Percentiles rank a stretch among this genome's conserved stretches.
Evolutionary conservation across 75 land plant species (phyloP).

Genomic region (Sequoiadendron giganteum): DNA sequence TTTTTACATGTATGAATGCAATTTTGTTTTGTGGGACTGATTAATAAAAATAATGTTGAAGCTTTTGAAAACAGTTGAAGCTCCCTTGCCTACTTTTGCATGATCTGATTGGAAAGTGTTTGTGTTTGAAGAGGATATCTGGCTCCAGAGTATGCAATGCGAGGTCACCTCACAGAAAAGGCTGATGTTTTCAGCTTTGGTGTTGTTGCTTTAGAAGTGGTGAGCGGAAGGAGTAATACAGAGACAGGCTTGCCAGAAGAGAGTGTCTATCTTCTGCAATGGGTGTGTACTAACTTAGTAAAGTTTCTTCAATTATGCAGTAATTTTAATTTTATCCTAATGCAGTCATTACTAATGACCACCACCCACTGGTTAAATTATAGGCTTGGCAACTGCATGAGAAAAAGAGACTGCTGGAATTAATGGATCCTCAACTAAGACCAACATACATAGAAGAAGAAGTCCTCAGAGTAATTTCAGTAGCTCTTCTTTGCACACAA

Average conservation of each 20-base stretch:
- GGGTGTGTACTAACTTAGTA: conserved; percentile 35
- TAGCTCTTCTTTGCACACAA: conserved; percentile 59
- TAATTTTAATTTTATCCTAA: neutral
- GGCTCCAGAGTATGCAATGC: conserved; percentile 79
- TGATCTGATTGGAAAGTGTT: neutral
- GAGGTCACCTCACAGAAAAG: conserved; percentile 72
- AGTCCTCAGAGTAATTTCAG: conserved; percentile 30
- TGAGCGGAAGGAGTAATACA: conserved; percentile 49
- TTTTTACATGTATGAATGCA: neutral
- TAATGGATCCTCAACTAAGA: conserved; percentile 37
- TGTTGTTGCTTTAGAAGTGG: conserved; percentile 50
- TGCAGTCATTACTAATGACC: neutral
- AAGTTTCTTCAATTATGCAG: neutral
- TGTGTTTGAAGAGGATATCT: conserved; percentile 56
- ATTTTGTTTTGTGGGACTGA: neutral
- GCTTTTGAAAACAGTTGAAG: neutral
- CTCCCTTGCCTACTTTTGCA: neutral
- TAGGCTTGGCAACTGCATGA: conserved; percentile 63
- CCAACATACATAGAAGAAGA: conserved; percentile 21
- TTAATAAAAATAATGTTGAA: neutral
- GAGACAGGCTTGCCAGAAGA: conserved; percentile 32
- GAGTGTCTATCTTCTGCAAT: conserved; percentile 54
- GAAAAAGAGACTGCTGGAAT: conserved; percentile 26
- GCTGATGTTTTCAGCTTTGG: conserved; percentile 73
- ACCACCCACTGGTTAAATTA: neutral